Conservation (phyloP, 352 stramenopile genomes). For the Phytophthora colocasiae region DNA sequence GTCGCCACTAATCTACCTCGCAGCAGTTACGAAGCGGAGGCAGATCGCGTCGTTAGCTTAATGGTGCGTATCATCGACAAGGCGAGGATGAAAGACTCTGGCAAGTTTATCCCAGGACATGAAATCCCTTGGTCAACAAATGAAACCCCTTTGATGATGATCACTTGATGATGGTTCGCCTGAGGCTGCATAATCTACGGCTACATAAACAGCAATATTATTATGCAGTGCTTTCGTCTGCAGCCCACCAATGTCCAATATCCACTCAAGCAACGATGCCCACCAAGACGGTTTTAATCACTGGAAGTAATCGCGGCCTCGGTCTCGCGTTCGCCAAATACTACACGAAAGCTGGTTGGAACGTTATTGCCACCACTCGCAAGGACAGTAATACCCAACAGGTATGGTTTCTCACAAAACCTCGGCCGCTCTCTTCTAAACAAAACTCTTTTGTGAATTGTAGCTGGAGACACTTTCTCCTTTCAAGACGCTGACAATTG, state of each 20-base stretch:
- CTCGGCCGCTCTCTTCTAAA: no score
- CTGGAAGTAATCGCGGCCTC: no score
- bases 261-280: no score
- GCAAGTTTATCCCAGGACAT: conserved; percentile 42
- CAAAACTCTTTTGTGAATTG: no score
- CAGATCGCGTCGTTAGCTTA: conserved; percentile 34
- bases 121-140: conserved; percentile 43
- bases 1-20: conserved; percentile 51
- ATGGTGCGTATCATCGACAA: conserved; percentile 40
- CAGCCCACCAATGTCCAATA: no score
- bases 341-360: background rate
- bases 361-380: background rate
- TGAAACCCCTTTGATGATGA: no score
- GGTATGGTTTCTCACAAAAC: background rate
- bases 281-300: no score
- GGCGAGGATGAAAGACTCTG: conserved; percentile 39
- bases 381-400: background rate
- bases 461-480: background rate
- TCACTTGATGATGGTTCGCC: no score
- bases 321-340: background rate
- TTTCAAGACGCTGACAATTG: background rate
- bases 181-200: no score
- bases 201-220: no score
- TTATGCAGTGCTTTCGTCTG: no score
- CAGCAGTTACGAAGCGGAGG: conserved; percentile 31